Evolutionary conservation across 2,329 filamentous ascomycete species (phyloP).

Genomic region (Chrysoporthe cubensis): DNA sequence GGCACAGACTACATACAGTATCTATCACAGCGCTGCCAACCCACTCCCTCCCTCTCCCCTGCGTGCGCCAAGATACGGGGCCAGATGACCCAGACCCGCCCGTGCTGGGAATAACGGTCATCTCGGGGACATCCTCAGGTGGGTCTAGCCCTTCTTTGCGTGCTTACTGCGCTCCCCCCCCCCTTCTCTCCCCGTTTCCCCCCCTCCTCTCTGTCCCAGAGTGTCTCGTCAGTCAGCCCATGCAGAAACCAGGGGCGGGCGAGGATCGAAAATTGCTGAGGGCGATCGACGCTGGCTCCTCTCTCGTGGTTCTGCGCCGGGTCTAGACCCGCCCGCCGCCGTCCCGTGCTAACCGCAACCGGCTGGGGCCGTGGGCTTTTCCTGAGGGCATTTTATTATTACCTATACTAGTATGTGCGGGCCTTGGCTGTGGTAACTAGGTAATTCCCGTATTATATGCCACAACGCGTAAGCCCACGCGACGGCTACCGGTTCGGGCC

Average conservation of each 20-base stretch:
- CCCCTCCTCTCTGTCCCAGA: background rate
- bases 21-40: too few species aligned
- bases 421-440: too few species aligned
- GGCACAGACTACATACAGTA: too few species aligned
- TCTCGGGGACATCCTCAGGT: slow-evolving; percentile 1
- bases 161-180: background rate
- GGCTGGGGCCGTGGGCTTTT: background rate
- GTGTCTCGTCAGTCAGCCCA: too few species aligned
- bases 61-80: background rate
- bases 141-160: slow-evolving; percentile 1
- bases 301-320: background rate
- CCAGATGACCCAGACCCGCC: background rate
- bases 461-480: background rate
- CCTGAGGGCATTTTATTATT: background rate
- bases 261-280: slow-evolving; percentile 24
- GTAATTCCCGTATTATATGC: too few species aligned
- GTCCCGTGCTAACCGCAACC: background rate
- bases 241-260: slow-evolving; percentile 2
- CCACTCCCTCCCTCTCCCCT: too few species aligned
- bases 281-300: slow-evolving; percentile 13
- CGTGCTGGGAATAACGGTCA: background rate
- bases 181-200: background rate
- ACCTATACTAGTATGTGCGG: too few species aligned
- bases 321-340: slow-evolving; percentile 18
- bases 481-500: too few species aligned